Base-by-base conservation (phyloP, 2,329 filamentous ascomycete species). In the Spiromastix sp. region DNA sequence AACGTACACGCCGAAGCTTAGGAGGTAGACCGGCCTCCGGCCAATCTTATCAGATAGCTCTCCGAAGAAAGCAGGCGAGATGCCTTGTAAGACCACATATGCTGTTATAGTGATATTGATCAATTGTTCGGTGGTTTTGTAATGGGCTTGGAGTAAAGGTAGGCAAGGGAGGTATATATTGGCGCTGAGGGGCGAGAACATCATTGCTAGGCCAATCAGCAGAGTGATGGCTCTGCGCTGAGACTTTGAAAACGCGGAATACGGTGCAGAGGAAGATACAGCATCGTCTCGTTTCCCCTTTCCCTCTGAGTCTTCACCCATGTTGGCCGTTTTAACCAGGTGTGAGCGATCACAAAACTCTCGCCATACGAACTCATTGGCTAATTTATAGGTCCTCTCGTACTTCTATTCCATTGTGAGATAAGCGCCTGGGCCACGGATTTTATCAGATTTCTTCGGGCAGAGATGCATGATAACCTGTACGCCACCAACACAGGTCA, bases 51-150 rank as follows among this genome's bases (percentile, higher is more conserved):
- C 43, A 3, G 43, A 43, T 11, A 40, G 21, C 18, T 30, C 28
- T 26, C 28, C 41, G 24, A 44, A 37, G 15, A 47, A 11, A 13
- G 37, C 21, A 4, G 43, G 43, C 2, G 43, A 37, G n/a, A 47
- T 11, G 24, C 43, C 43, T 31, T 43, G 43, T 25, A 42, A 40
- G 27, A 47, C 33, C n/a, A 42, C 35, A 34, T 44, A 44, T 32
- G 38, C 16, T 10, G 37, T 43, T 9, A 43, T 40, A 4, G 38
- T 44, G 17, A 44, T 11, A 19, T 43, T 41, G 4, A 44, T 44
- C 10, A 37, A 27, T 32, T 44, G 41, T n/a, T 20, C 13, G 16
- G 33, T 25, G 16, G 22, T 19, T 20, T 24, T 7, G 26, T 38
- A 42, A 10, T 42, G 40, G 8, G 27, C 30, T 4, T 30, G 12